Conservation (phyloP, 2,329 filamentous ascomycete genomes). For the Fusarium nygamai region DNA sequence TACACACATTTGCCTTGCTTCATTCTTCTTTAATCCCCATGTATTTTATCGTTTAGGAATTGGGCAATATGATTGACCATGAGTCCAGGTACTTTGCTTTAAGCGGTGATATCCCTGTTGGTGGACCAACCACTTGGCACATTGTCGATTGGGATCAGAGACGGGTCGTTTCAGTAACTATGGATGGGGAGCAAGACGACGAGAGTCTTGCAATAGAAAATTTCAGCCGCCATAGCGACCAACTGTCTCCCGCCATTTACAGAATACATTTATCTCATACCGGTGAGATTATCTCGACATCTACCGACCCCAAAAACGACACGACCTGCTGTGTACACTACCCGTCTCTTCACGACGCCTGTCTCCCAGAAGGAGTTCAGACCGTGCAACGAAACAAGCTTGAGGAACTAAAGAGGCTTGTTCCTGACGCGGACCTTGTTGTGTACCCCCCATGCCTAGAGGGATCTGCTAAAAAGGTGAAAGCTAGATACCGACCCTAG, state of each 20-base stretch:
- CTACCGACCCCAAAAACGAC: slow-evolving; percentile 41
- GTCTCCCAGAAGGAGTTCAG: slow-evolving; percentile 25
- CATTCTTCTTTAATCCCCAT: too few species aligned
- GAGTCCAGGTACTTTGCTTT: not conserved
- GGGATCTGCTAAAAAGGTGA: not conserved
- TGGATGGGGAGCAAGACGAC: slow-evolving; percentile 44
- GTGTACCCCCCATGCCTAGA: fast-evolving
- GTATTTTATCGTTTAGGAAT: too few species aligned
- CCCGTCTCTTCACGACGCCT: slow-evolving; percentile 34
- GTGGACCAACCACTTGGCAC: slow-evolving; percentile 44
- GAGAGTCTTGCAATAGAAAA: slow-evolving; percentile 40
- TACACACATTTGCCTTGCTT: too few species aligned
- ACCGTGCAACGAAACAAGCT: slow-evolving; percentile 37
- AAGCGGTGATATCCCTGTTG: slow-evolving; percentile 10
- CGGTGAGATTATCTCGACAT: slow-evolving; percentile 37
- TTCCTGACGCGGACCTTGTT: slow-evolving; percentile 42
- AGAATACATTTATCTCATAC: slow-evolving; percentile 36
- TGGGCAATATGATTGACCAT: not conserved
- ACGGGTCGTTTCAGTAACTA: slow-evolving; percentile 42
- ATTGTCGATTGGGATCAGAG: slow-evolving; percentile 44
- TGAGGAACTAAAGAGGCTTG: slow-evolving; percentile 43
- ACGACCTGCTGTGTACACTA: slow-evolving; percentile 41
- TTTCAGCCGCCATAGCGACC: slow-evolving; percentile 26
- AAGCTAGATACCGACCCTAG: not conserved
- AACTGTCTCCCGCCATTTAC: slow-evolving; percentile 27